Conservation (phyloP, 495 filamentous ascomycete genomes). For the Aspergillus kassunensis region DNA sequence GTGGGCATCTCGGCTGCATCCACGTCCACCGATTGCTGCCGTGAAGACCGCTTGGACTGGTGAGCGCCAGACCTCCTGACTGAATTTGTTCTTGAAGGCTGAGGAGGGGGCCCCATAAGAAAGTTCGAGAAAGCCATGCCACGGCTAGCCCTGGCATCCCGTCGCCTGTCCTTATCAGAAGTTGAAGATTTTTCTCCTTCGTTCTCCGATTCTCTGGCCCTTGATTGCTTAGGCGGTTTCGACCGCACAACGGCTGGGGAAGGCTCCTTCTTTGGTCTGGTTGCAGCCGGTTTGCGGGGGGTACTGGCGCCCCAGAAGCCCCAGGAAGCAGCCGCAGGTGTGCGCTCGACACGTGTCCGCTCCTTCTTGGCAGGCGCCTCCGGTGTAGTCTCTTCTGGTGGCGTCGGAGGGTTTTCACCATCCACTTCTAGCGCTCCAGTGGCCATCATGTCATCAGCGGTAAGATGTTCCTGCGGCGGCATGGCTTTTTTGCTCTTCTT, state of each 20-base stretch:
- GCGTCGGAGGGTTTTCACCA: constrained; percentile 44
- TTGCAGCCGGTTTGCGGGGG: constrained; percentile 44
- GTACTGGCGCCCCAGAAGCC: constrained; percentile 55
- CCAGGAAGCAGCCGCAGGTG: constrained; percentile 48
- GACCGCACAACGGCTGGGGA: constrained; percentile 41
- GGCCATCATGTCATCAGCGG: constrained; percentile 15
- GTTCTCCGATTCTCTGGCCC: constrained; percentile 40
- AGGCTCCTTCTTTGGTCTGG: constrained; percentile 23
- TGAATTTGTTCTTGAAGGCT: constrained; percentile 49
- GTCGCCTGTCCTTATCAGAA: constrained; percentile 48
- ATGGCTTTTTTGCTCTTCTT: constrained; percentile 14
- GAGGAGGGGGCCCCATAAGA: constrained; percentile 44
- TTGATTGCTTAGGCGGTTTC: constrained; percentile 45
- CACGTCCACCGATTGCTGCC: constrained; percentile 48
- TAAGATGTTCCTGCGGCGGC: constrained; percentile 13
- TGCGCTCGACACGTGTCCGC: constrained; percentile 52
- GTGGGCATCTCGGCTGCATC: constrained; percentile 47
- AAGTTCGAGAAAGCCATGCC: constrained; percentile 49
- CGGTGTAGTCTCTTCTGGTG: constrained; percentile 47
- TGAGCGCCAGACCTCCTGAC: constrained; percentile 36
- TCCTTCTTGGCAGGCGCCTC: constrained; percentile 54
- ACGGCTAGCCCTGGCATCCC: constrained; percentile 41
- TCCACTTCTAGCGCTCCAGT: constrained; percentile 19
- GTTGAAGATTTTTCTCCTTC: constrained; percentile 51
- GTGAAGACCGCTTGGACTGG: constrained; percentile 38